phyloP scores from a whole-genome alignment of 495 filamentous ascomycete genomes.

The Clavariopsis aquatica region DNA sequence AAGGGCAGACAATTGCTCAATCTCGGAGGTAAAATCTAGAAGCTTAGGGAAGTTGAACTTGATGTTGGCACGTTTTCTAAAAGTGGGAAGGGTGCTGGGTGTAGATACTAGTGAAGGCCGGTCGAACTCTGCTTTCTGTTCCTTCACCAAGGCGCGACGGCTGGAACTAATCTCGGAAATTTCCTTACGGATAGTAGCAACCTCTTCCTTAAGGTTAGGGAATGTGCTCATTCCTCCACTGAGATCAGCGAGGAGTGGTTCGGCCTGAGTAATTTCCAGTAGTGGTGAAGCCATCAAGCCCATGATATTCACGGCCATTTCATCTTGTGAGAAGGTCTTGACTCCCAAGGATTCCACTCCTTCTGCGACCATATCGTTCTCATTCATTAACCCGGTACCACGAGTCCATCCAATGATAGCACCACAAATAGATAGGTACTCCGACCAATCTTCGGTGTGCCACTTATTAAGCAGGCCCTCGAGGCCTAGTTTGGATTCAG shows the following conservation, averaged over 20 bases:
- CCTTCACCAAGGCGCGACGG: constrained; percentile 83
- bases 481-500: constrained; percentile 93
- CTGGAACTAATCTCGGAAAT: constrained; percentile 54
- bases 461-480: constrained; percentile 97
- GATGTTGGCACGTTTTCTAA: constrained; percentile 92
- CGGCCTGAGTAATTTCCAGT: constrained; percentile 85
- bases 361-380: constrained; percentile 93
- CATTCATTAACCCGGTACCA: constrained; percentile 93
- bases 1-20: constrained; percentile 80
- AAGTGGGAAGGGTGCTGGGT: constrained; percentile 74
- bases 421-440: constrained; percentile 95
- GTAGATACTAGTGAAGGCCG: constrained; percentile 53
- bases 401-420: constrained; percentile 98
- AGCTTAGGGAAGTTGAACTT: constrained; percentile 90
- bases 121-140: constrained; percentile 61
- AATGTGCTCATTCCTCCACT: constrained; percentile 96
- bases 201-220: constrained; percentile 84
- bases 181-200: constrained; percentile 81
- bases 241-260: constrained; percentile 91
- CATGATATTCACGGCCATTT: constrained; percentile 97
- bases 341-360: constrained; percentile 92
- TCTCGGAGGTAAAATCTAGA: constrained; percentile 82
- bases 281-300: constrained; percentile 91
- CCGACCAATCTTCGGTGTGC: constrained; percentile 93
- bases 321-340: constrained; percentile 96